Evolutionary conservation across 2,329 filamentous ascomycete species (phyloP), one percentile per base, ranked within the genome.

Genomic region (Coleophoma eucalyptorum): DNA sequence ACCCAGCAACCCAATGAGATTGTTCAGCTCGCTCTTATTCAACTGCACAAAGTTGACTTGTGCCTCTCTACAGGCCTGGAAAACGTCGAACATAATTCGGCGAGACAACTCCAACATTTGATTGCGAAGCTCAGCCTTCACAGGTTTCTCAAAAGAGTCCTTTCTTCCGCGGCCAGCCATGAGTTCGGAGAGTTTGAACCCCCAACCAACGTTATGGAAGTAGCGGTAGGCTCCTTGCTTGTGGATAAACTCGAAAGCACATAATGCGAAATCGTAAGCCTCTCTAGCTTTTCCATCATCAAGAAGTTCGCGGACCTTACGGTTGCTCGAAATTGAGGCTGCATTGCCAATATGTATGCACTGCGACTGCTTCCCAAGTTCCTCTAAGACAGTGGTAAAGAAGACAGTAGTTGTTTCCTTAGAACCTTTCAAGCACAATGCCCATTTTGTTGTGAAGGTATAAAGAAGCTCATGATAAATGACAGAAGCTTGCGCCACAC

Each of bases 161-260:
- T 63, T 68, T 49, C 67, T 60, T 19, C 69, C 69, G 46, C 72
- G 69, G 21, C 72, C 72, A 2, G 73, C 73, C 44, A 77, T 63
- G 26, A 69, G 62, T 43, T 70, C 69, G 15, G 74, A 74, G 7
- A 78, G 65, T 55, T 69, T 70, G 64, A 75, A 77, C n/a, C 73
- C 73, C 49, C 70, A 68, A 16, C 65, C 66, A 45, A 75, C 69
- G 48, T 65, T 67, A n/a, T 65, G 58, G 4, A 62, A 55, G 26
- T 64, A 59, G 40, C 67, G 63, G 55, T 76, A 77, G 40, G 72
- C 67, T 20, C 65, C 63, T 48, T 73, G 69, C 20, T 63, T 58
- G 46, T 67, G 61, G 4, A 69, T 69, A 53, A 77, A 76, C 16
- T 66, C 61, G 62, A 74, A 75, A 1, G 67, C 69, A 47, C 69